Percentiles rank a stretch among this genome's conserved stretches.
Evolutionary conservation across 805 yeast species (phyloP).

Genomic region (Myxozyma vanderwaltii): DNA sequence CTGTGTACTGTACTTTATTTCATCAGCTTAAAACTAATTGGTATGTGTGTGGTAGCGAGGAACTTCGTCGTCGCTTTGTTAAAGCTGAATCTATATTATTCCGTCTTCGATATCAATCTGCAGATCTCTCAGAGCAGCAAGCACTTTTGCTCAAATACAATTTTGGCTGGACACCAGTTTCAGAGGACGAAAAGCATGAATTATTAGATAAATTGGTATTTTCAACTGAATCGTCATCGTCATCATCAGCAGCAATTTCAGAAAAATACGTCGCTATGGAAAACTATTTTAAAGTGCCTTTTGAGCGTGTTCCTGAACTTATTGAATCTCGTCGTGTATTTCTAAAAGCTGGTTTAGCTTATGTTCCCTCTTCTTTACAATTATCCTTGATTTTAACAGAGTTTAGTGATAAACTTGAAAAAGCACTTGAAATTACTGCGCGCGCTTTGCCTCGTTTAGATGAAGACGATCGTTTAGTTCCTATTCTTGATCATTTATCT

Average conservation of each 20-base stretch:
- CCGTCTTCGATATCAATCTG: slow-evolving; percentile 65
- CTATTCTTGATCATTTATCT: slow-evolving; percentile 77
- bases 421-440: slow-evolving; percentile 65
- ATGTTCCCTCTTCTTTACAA: slow-evolving; percentile 81
- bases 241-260: too few relatives aligned
- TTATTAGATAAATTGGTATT: slow-evolving; percentile 58
- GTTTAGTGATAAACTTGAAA: slow-evolving; percentile 56
- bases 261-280: slow-evolving; percentile 48
- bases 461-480: slow-evolving; percentile 87
- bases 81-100: slow-evolving; percentile 76
- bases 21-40: too few relatives aligned
- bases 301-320: slow-evolving; percentile 79
- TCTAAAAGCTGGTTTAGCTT: slow-evolving; percentile 71
- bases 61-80: slow-evolving; percentile 75
- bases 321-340: slow-evolving; percentile 72
- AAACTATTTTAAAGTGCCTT: slow-evolving; percentile 79
- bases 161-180: slow-evolving; percentile 71
- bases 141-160: slow-evolving; percentile 58
- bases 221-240: slow-evolving; percentile 46
- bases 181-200: slow-evolving; percentile 59
- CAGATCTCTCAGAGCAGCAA: slow-evolving; percentile 67
- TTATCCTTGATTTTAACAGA: slow-evolving; percentile 68
- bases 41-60: slow-evolving; percentile 50
- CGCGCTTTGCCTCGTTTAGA: slow-evolving; percentile 80
- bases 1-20: too few relatives aligned